Percentiles rank a stretch among this genome's conserved stretches.
Evolutionary conservation across 768 basidiomycete species (phyloP).

Genomic region (Calocybe indica): DNA sequence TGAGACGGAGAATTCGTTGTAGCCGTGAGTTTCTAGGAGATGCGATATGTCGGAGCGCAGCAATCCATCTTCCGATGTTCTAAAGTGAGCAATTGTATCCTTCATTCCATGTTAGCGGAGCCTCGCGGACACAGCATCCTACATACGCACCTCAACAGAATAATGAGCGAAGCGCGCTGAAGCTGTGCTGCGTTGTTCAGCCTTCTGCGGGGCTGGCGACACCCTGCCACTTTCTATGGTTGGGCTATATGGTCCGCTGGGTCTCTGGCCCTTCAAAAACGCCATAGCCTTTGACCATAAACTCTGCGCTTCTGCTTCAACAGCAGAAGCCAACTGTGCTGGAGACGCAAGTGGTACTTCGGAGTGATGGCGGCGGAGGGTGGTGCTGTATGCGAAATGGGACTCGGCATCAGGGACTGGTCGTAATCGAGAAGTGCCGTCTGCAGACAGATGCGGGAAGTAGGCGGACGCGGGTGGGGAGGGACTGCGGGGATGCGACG

Average conservation of each 20-base stretch:
- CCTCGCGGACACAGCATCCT: not conserved
- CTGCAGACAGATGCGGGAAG: constrained; percentile 54
- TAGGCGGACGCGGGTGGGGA: constrained; percentile 83
- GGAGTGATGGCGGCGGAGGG: constrained; percentile 59
- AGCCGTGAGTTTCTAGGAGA: constrained; percentile 68
- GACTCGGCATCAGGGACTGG: constrained; percentile 58
- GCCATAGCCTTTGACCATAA: constrained; percentile 45
- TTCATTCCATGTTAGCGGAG: constrained; percentile 19
- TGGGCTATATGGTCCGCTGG: constrained; percentile 19
- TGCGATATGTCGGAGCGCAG: constrained; percentile 53
- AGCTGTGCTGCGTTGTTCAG: constrained; percentile 42
- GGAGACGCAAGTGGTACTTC: constrained; percentile 45
- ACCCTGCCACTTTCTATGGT: constrained; percentile 34
- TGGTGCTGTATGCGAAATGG: constrained; percentile 84
- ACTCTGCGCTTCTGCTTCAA: constrained; percentile 41
- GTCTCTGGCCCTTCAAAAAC: constrained; percentile 31
- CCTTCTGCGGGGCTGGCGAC: constrained; percentile 22
- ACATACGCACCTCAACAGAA: constrained; percentile 50
- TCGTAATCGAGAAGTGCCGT: constrained; percentile 43
- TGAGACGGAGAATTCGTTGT: constrained; percentile 90
- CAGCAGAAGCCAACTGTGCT: constrained; percentile 38
- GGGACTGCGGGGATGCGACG: constrained; percentile 24
- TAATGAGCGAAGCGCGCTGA: constrained; percentile 66
- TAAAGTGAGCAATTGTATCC: constrained; percentile 72
- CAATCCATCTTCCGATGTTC: constrained; percentile 63